A percentile compares a stretch with the other conserved stretches of the same genome.
Conservation (phyloP, 305 asterid species). For the Salvia sclarea region DNA sequence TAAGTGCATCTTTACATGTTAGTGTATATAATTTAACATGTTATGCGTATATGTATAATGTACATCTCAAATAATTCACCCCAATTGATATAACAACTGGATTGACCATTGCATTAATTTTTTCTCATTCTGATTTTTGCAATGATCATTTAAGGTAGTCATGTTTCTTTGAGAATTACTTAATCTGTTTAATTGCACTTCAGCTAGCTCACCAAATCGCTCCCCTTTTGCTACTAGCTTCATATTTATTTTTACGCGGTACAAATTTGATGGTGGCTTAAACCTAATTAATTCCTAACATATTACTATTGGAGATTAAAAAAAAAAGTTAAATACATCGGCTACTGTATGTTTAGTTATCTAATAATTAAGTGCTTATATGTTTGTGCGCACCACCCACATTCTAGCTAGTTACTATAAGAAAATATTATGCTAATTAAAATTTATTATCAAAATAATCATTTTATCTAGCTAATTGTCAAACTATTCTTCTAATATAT, state of each 20-base stretch:
- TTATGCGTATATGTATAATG: not conserved
- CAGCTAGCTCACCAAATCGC: not conserved
- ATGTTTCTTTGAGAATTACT: not conserved
- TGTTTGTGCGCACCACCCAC: no score
- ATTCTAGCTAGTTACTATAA: no score
- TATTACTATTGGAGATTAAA: not conserved
- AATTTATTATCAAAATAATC: no score
- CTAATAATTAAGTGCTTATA: no score
- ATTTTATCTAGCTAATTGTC: no score
- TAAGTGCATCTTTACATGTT: constrained; percentile 10
- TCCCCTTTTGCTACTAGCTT: constrained; percentile 20
- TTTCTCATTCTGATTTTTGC: not conserved
- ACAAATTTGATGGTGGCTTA: constrained; percentile 13
- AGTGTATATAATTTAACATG: not conserved
- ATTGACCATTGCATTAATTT: constrained; percentile 5
- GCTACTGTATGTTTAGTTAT: not conserved
- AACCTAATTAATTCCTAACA: constrained; percentile 3
- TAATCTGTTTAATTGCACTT: not conserved
- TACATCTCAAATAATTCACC: not conserved
- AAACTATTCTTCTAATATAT: no score
- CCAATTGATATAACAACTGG: constrained; percentile 1
- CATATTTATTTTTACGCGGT: not conserved
- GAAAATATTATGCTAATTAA: no score
- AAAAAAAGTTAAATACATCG: not conserved
- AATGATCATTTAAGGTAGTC: not conserved